A percentile compares a stretch with the other conserved stretches of the same genome.
Evolutionary conservation across 176 grass and related monocot genomes (phyloP).

Genomic region (Paspalum notatum): DNA sequence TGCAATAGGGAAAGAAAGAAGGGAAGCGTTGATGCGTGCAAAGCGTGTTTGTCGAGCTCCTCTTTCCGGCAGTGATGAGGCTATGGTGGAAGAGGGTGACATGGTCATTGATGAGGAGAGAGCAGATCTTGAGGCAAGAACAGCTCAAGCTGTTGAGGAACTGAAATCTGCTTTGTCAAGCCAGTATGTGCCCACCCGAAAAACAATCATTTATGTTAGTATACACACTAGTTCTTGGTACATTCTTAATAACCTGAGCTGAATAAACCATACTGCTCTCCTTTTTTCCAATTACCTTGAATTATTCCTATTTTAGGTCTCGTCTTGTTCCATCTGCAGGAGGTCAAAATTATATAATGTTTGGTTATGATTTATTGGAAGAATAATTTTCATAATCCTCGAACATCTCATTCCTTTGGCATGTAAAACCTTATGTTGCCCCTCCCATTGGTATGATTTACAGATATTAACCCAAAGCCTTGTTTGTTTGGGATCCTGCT

Average conservation of each 20-base stretch:
- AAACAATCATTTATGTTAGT: conserved; percentile 11
- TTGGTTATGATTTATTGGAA: conserved; percentile 16
- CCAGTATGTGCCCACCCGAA: conserved; percentile 56
- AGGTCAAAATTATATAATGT: conserved; percentile 30
- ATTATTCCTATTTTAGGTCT: background rate
- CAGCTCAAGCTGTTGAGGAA: conserved; percentile 71
- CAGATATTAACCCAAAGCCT: background rate
- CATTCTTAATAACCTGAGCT: background rate
- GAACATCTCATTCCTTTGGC: background rate
- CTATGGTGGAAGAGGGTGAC: conserved; percentile 63
- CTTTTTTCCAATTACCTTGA: background rate
- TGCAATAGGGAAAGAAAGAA: conserved; percentile 89
- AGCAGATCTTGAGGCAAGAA: conserved; percentile 63
- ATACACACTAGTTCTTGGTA: background rate
- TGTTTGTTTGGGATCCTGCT: background rate
- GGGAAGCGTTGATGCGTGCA: conserved; percentile 91
- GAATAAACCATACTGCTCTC: background rate
- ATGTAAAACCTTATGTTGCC: background rate
- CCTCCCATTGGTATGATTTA: background rate
- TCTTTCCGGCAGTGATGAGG: conserved; percentile 56
- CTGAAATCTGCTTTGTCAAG: conserved; percentile 68
- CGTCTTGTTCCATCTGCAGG: conserved; percentile 3
- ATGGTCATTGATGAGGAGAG: conserved; percentile 85
- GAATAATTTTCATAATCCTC: conserved; percentile 15
- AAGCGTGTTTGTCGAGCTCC: conserved; percentile 85